Evolutionary conservation across 2,329 filamentous ascomycete genomes (phyloP), one percentile per base, ranked within the genome.

Genomic region (Leptosphaerulina australis): DNA sequence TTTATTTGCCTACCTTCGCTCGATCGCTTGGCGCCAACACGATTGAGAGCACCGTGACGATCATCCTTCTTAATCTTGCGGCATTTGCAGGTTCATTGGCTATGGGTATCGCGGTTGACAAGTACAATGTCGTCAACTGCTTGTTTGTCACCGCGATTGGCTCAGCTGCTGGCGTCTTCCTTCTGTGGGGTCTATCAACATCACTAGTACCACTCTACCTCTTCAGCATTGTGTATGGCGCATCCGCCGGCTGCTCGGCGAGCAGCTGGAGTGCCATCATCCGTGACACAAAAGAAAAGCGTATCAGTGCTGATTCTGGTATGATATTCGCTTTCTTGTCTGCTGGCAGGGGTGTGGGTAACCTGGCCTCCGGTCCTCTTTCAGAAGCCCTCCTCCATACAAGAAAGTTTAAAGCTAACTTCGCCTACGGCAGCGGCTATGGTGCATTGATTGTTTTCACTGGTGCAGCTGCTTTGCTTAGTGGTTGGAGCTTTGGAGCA

Each of bases 261-360:
- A 72, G 68, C 18, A 70, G 71, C 2, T 81, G 77, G 74, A 72
- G 76, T 10, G 75, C 75, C 1, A 76, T 79, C 15, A 73, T 79
- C 22, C 71, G 68, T 12, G 72, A 77, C 26, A 73, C 78, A 3
- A 66, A 70, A 40, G 62, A 67, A 29, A 70, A 67, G 35, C 67
- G 73, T 12, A 53, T 48, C 25, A 58, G 60, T 9, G 66, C 67
- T n/a, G 79, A 82, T 33, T 67, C 76, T 3, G 76, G 77, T 0
- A 76, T 82, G 54, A 71, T 81, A 1, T 79, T 82, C 48, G 75
- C 74, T 0, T 71, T 77, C 11, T 67, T 82, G 44, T 74, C 74
- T 8, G 76, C 76, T 7, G 79, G 79, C 0, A 77, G 79, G 34
- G 81, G 80, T 0, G 72, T 82, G 15, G 80, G 80, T 3, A 79